Conservation (phyloP, 75 land plant species). For the Selaginella moellendorffii region DNA sequence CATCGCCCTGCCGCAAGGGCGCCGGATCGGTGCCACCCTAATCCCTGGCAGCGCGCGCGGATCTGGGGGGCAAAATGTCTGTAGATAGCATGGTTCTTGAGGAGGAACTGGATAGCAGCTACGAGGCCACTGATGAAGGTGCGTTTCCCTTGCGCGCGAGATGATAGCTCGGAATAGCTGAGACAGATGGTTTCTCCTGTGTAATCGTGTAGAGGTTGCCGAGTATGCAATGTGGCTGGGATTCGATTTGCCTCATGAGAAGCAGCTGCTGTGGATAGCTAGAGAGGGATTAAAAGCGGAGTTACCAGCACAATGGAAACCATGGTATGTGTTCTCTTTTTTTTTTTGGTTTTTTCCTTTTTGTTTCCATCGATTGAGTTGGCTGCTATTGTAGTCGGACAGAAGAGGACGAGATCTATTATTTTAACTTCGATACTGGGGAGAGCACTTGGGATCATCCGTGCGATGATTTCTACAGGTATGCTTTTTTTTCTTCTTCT, state of each 20-base stretch:
- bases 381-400: slow-evolving; percentile 24
- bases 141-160: not conserved
- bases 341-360: not conserved
- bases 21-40: too few species aligned
- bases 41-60: too few species aligned
- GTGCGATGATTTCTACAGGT: slow-evolving; percentile 25
- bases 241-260: slow-evolving; percentile 16
- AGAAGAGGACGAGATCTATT: slow-evolving; percentile 28
- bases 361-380: too few species aligned
- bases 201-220: slow-evolving; percentile 14
- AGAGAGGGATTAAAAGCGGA: slow-evolving; percentile 16
- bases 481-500: not conserved
- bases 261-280: slow-evolving; percentile 23
- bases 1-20: too few species aligned
- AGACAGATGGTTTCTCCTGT: not conserved
- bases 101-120: slow-evolving; percentile 9
- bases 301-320: slow-evolving; percentile 21
- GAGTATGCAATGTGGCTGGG: slow-evolving; percentile 29
- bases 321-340: slow-evolving; percentile 13
- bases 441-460: slow-evolving; percentile 27
- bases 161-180: not conserved
- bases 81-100: slow-evolving; percentile 9
- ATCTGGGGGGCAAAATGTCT: not conserved
- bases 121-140: slow-evolving; percentile 16
- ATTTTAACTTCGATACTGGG: slow-evolving; percentile 21